Evolutionary conservation across 352 stramenopile species (phyloP).

Genomic region (Globisporangium radiosum): DNA sequence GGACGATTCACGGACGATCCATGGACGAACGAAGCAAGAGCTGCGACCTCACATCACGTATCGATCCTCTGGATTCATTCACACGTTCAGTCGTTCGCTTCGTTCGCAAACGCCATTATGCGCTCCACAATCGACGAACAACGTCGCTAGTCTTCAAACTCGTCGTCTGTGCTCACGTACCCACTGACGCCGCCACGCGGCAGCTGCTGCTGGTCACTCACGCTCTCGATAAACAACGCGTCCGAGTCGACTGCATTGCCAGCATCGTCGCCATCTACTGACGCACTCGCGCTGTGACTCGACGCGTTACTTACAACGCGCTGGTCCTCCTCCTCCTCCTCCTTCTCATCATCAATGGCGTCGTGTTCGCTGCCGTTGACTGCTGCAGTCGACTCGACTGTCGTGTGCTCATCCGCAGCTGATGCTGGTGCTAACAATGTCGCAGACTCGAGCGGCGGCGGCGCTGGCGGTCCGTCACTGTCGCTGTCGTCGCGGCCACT

Average conservation of each 20-base stretch:
- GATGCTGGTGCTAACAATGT: slow-evolving; percentile 1
- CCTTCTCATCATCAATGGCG: background rate
- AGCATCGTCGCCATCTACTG: background rate
- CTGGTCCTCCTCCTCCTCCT: no score
- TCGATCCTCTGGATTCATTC: no score
- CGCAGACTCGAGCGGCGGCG: slow-evolving; percentile 16
- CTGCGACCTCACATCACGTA: no score
- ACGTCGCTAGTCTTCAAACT: slow-evolving; percentile 14
- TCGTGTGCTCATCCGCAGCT: background rate
- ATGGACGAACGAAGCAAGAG: no score
- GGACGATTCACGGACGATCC: no score
- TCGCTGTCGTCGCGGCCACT: slow-evolving; percentile 20
- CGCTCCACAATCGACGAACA: background rate
- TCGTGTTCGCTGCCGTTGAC: background rate
- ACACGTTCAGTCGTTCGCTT: no score
- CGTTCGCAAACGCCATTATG: no score
- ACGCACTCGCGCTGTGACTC: no score
- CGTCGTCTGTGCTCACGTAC: slow-evolving; percentile 17
- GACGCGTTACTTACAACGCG: no score
- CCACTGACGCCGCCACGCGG: background rate
- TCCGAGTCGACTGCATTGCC: slow-evolving; percentile 5
- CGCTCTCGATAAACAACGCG: slow-evolving; percentile 10
- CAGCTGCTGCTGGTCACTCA: slow-evolving; percentile 1
- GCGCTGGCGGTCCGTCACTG: slow-evolving; percentile 34
- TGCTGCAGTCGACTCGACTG: background rate